Percentiles rank a stretch among this genome's conserved stretches.
These are phyloP conservation scores for Monilinia polystroma DNA, from an alignment of 2,329 filamentous ascomycete species.

Conservation along the genomic window DNA sequence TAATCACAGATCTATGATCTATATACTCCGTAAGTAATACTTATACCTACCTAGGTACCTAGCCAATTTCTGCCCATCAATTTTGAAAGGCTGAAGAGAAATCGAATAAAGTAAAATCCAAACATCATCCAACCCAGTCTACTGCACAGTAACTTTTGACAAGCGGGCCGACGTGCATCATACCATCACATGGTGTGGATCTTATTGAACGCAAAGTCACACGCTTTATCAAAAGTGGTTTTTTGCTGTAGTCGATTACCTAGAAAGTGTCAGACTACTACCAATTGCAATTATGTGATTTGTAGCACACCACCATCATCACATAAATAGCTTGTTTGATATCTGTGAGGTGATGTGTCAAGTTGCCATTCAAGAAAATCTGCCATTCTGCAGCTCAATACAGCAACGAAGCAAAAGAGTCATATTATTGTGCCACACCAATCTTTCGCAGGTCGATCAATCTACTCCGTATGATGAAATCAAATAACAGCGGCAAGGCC, in stretches of 20 bases:
- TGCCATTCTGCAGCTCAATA: background rate
- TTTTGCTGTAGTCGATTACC: no score
- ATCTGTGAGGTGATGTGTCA: background rate
- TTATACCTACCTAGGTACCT: no score
- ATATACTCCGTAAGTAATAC: no score
- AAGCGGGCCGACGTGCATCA: no score
- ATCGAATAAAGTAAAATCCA: no score
- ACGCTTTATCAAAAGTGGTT: background rate
- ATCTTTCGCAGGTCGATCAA: background rate
- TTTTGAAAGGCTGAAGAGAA: background rate
- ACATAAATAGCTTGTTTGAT: background rate
- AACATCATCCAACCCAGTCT: no score
- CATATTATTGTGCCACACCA: background rate
- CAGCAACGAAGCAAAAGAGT: background rate
- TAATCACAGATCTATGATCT: no score
- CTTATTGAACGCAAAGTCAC: conserved; percentile 3
- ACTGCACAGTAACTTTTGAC: no score
- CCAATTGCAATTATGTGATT: background rate
- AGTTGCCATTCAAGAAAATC: background rate
- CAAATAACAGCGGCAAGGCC: background rate
- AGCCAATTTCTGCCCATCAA: no score
- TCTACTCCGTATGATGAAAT: background rate
- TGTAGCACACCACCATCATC: background rate
- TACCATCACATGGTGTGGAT: background rate
- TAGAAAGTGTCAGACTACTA: background rate